Evolutionary conservation across 1,284 basidiomycete species (phyloP), one percentile per base, ranked within the genome.

Genomic region (Moesziomyces antarcticus): DNA sequence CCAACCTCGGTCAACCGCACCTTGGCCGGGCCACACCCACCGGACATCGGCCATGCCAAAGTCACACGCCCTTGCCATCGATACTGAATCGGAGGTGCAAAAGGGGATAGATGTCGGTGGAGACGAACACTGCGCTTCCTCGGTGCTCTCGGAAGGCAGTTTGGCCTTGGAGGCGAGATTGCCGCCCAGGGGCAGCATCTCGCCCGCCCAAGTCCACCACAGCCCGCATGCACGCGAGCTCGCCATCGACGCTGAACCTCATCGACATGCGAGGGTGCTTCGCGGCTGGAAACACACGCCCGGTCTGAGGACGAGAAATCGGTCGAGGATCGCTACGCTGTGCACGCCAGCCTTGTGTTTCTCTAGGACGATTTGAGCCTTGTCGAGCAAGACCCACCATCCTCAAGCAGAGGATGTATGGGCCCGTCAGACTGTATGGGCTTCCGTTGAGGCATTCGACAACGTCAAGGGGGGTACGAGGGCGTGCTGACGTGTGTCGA

Each of bases 121-220:
- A 16, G 35, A 44, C 27, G 51, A 54, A 54, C 51, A 54, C 51
- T 42, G 41, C 24, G 8, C 43, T 21, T 54, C 51, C 43, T 35
- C 44, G 30, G 27, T 20, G 21, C 51, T 45, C 18, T 18, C 3
- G 43, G 51, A 45, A 43, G 16, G 5, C n/a, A 27, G 43, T 54
- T 54, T 54, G 51, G 51, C 51, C 51, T 46, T 43, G 41, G 30
- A 44, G 40, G 5, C 13, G n/a, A 44, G 50, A 51, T 16, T 5
- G 35, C 57, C 42, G 16, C 25, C 51, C 46, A 49, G 58, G 27
- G 49, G 47, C 47, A 47, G 51, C 53, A 50, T 42, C 9, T 14
- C 8, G 49, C 22, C 41, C 47, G 37, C 56, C 21, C 7, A 21
- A 11, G n/a, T 1, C 22, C 25, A 14, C 37, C 45, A 7, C n/a